phyloP scores from a whole-genome alignment of 2,329 filamentous ascomycete species.

The Chaetomium sp. region DNA sequence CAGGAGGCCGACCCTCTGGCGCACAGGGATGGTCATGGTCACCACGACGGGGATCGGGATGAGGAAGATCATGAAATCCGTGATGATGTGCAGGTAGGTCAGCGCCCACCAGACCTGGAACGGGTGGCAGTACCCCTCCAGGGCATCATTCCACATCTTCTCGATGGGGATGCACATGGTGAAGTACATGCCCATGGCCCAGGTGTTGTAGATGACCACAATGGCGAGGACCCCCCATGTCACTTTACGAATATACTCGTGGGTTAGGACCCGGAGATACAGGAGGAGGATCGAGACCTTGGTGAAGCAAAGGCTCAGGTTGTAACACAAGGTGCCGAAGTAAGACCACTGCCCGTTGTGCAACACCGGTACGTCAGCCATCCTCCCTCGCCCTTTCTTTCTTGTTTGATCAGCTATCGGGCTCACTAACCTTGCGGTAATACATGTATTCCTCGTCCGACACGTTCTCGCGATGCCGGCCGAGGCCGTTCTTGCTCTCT shows the following conservation, averaged over 20 bases:
- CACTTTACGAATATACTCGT: conserved; percentile 33
- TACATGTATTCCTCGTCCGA: not conserved
- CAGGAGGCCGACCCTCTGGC: conserved; percentile 17
- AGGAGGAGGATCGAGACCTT: conserved; percentile 37
- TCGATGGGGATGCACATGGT: conserved; percentile 34
- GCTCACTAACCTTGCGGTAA: conserved; percentile 13
- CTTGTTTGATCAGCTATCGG: not conserved
- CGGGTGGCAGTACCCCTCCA: conserved; percentile 24
- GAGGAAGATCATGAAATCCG: conserved; percentile 25
- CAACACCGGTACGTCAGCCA: not conserved
- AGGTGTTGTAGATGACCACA: conserved; percentile 29
- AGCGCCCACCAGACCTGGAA: conserved; percentile 28
- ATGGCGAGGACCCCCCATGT: conserved; percentile 27
- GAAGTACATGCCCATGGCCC: conserved; percentile 27
- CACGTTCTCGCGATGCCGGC: not conserved
- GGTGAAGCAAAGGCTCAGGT: conserved; percentile 32
- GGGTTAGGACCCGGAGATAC: conserved; percentile 36
- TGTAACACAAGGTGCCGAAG: conserved; percentile 33
- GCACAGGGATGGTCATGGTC: conserved; percentile 18
- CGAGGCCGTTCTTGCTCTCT: conserved; percentile 12
- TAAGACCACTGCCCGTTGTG: conserved; percentile 18
- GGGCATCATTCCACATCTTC: conserved; percentile 27
- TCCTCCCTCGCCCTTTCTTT: not conserved
- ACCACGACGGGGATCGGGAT: conserved; percentile 24
- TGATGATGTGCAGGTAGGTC: conserved; percentile 29